phyloP scores from a whole-genome alignment of 495 filamentous ascomycete genomes.

The Tuber melanosporum region DNA sequence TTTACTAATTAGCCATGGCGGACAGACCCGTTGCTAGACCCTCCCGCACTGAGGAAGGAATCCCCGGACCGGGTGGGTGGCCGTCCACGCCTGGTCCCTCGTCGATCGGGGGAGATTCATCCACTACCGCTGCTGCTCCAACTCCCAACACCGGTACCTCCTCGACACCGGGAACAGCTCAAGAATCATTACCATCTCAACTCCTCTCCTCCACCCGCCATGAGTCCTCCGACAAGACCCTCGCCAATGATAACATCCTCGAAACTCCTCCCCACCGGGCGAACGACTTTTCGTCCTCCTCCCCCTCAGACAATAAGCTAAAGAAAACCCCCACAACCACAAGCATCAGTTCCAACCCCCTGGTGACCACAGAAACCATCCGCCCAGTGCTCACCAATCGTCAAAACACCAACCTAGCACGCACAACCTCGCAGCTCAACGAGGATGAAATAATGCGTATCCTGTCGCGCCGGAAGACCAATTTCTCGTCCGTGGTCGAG shows the following conservation, averaged over 20 bases:
- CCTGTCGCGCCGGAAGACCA: conserved; percentile 50
- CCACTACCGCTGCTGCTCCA: background rate
- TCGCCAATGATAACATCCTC: background rate
- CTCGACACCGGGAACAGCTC: background rate
- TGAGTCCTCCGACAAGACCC: background rate
- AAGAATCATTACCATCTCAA: background rate
- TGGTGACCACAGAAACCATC: background rate
- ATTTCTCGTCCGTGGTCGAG: conserved; percentile 41
- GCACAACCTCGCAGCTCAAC: background rate
- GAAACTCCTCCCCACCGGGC: background rate
- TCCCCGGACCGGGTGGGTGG: too few relatives aligned
- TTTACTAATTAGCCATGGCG: background rate
- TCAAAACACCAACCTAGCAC: background rate
- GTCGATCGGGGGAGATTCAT: background rate
- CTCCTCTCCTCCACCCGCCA: background rate
- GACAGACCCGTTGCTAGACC: background rate
- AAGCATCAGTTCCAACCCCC: background rate
- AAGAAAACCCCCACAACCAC: background rate
- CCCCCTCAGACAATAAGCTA: background rate
- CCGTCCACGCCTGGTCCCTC: too few relatives aligned
- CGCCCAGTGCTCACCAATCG: background rate
- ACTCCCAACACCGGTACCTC: background rate
- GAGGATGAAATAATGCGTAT: conserved; percentile 51
- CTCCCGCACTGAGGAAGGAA: background rate
- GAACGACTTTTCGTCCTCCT: background rate